Conservation (phyloP, 2,329 filamentous ascomycete species). For the Curvularia sp. region DNA sequence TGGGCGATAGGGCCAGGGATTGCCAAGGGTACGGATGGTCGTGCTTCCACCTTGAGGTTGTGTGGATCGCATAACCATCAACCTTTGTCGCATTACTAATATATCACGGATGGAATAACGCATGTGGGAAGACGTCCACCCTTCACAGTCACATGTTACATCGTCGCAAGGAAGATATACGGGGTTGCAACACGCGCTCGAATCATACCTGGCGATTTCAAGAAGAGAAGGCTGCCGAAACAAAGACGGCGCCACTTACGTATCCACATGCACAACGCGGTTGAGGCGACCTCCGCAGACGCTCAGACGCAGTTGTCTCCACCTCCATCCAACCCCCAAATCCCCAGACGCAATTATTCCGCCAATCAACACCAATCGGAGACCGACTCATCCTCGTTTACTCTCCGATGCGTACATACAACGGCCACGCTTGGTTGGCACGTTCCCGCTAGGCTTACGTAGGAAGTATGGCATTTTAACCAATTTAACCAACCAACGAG, state of each 20-base stretch:
- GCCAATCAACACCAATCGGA: conserved; percentile 15
- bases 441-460: conserved; percentile 9
- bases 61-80: neutral
- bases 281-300: conserved; percentile 24
- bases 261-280: conserved; percentile 20
- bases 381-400: conserved; percentile 9
- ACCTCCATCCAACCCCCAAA: conserved; percentile 14
- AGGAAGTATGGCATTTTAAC: conserved; percentile 10
- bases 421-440: conserved; percentile 5
- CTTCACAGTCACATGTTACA: conserved; percentile 8
- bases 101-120: conserved; percentile 5
- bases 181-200: conserved; percentile 39
- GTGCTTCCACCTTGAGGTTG: neutral
- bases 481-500: conserved; percentile 16
- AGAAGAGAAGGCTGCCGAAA: conserved; percentile 9
- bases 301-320: conserved; percentile 8
- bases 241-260: conserved; percentile 18
- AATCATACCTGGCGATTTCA: conserved; percentile 4
- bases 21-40: conserved; percentile 12
- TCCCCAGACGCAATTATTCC: conserved; percentile 19
- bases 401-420: conserved; percentile 15
- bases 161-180: neutral
- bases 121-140: conserved; percentile 6
- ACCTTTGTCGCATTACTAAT: neutral
- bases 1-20: neutral